phyloP scores from a whole-genome alignment of 2,329 filamentous ascomycete species.

The Phyllosticta paracitricarpa region DNA sequence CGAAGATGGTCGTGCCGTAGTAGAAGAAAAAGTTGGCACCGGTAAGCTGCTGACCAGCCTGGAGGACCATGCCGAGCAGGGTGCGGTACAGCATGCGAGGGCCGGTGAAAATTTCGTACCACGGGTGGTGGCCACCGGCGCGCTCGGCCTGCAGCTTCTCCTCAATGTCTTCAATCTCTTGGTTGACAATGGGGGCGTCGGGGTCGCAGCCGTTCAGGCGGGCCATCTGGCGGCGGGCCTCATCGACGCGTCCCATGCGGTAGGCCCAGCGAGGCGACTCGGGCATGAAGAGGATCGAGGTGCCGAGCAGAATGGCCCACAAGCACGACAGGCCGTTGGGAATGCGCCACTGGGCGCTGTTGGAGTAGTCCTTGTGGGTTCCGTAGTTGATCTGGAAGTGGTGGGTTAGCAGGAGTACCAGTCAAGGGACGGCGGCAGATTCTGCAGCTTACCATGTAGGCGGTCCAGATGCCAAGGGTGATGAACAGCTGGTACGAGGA shows the following conservation, averaged over 20 bases:
- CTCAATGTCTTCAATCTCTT: slow-evolving; percentile 47
- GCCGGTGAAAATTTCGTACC: slow-evolving; percentile 52
- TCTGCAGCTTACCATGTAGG: slow-evolving; percentile 10
- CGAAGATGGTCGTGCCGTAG: slow-evolving; percentile 39
- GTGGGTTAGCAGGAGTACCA: neutral
- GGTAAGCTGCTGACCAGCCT: slow-evolving; percentile 58
- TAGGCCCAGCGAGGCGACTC: slow-evolving; percentile 33
- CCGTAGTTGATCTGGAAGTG: slow-evolving; percentile 44
- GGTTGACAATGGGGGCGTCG: slow-evolving; percentile 43
- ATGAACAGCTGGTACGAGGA: slow-evolving; percentile 38
- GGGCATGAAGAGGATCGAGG: slow-evolving; percentile 39
- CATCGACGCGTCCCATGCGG: slow-evolving; percentile 41
- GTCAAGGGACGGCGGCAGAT: neutral
- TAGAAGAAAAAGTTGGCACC: slow-evolving; percentile 60
- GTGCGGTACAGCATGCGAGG: slow-evolving; percentile 60
- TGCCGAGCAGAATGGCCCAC: slow-evolving; percentile 11
- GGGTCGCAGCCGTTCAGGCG: slow-evolving; percentile 44
- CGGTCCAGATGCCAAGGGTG: slow-evolving; percentile 29
- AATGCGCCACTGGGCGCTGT: slow-evolving; percentile 50
- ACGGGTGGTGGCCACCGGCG: slow-evolving; percentile 23
- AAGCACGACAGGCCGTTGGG: slow-evolving; percentile 40
- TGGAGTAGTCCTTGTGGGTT: slow-evolving; percentile 39
- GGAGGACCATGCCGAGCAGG: slow-evolving; percentile 42
- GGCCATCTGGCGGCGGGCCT: slow-evolving; percentile 39
- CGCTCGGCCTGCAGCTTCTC: slow-evolving; percentile 46